Evolutionary conservation across 305 asterid species (phyloP), one percentile per base, ranked within the genome.

Genomic region (Ilex paraguariensis): DNA sequence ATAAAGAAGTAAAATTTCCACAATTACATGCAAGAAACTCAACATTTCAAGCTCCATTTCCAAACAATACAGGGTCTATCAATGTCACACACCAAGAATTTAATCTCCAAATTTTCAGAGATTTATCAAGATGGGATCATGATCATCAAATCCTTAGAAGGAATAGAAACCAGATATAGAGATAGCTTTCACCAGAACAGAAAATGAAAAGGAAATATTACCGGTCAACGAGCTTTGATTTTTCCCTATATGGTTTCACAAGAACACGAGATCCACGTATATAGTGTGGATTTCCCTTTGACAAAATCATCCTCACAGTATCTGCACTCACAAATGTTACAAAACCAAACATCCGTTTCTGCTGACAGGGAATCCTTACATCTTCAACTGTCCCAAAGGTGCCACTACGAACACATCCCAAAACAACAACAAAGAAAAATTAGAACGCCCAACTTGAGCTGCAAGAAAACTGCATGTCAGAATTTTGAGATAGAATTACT

Each of bases 291-390:
- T 86, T 91, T 52, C 89, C 91, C 67, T 75, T 86, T 0, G 90
- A 76, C 78, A 91, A 72, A 66, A 88, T 77, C 56, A 62, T 44
- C 76, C 70, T 83, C 77, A 82, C 96, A 7, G 91, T 84, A 63
- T 88, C 91, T 5, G 90, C 76, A 63, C 79, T 79, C 8, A n/a
- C 79, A 77, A 91, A 91, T 49, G 91, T 80, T 31, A 91, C 96
- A 46, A 91, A 91, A 33, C 96, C 97, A 69, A 81, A 91, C 97
- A 86, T 91, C 62, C 96, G 80, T 66, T 76, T 80, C 74, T 77
- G 88, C 81, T 88, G 98, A 74, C 87, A 80, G 9, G 98, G 98
- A 53, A 91, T 88, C 74, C 98, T 76, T 60, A 91, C 98, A 66
- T 91, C 98, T 73, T 88, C 84, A 69, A 91, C 98, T 9, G 68